phyloP scores from a whole-genome alignment of 768 basidiomycete genomes.

The Lyophyllum atratum region DNA sequence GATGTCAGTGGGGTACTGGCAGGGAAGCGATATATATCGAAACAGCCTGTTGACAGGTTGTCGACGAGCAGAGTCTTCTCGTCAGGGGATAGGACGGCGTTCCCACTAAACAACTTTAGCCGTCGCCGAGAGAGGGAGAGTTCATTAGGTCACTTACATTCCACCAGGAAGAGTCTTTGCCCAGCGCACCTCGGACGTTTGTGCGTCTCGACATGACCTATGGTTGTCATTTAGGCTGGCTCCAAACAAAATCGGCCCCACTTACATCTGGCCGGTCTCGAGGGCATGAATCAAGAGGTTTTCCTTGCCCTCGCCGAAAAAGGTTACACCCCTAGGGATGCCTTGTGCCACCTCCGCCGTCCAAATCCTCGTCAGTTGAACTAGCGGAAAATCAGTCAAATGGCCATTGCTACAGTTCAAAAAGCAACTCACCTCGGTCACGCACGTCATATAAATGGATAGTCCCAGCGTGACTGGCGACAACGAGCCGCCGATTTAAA shows the following conservation, averaged over 20 bases:
- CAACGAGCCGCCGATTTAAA: neutral
- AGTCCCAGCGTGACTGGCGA: neutral
- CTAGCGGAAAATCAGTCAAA: neutral
- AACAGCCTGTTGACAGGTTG: constrained; percentile 9
- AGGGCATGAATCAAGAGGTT: neutral
- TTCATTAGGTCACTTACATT: constrained; percentile 4
- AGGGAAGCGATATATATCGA: constrained; percentile 7
- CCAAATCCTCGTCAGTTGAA: neutral
- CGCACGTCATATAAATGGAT: too few species aligned
- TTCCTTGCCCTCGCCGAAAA: neutral
- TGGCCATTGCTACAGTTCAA: too few species aligned
- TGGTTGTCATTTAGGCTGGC: neutral
- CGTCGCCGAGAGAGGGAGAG: neutral
- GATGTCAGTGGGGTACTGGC: neutral
- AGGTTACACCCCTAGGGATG: neutral
- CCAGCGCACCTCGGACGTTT: neutral
- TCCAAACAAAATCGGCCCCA: neutral
- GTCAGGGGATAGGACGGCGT: constrained; percentile 9
- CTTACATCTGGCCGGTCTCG: neutral
- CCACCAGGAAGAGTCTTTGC: neutral
- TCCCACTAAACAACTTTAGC: constrained; percentile 5
- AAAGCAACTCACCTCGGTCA: too few species aligned
- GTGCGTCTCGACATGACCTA: neutral
- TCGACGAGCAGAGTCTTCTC: constrained; percentile 9
- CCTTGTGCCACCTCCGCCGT: neutral